A percentile compares a stretch with the other conserved stretches of the same genome.
phyloP scores from a whole-genome alignment of 169 alveolate genomes.

The Plasmodium relictum region DNA sequence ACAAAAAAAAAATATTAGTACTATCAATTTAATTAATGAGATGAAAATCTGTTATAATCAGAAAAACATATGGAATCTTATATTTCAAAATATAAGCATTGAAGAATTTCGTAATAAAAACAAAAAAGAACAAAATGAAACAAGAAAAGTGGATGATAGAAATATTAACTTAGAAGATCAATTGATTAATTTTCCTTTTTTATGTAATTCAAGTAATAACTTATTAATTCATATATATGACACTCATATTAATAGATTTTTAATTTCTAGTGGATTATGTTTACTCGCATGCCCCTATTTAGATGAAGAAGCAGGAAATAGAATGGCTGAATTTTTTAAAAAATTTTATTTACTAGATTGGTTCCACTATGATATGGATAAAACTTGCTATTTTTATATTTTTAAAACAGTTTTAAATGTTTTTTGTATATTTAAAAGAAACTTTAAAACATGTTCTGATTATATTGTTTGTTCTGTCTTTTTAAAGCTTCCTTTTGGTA shows the following conservation, averaged over 20 bases:
- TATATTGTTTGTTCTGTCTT: conserved; percentile 13
- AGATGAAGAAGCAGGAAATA: conserved; percentile 34
- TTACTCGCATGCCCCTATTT: conserved; percentile 68
- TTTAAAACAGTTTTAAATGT: conserved; percentile 34
- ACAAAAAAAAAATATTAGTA: background rate
- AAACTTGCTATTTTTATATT: conserved; percentile 59
- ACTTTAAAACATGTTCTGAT: conserved; percentile 14
- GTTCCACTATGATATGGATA: conserved; percentile 39
- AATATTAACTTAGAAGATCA: background rate
- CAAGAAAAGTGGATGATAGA: background rate
- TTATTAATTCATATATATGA: conserved; percentile 34
- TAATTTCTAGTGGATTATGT: conserved; percentile 25
- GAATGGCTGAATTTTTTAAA: conserved; percentile 43
- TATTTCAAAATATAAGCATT: conserved; percentile 6
- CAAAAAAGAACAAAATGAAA: background rate
- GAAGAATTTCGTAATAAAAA: background rate
- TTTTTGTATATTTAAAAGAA: conserved; percentile 46
- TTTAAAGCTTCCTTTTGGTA: conserved; percentile 60
- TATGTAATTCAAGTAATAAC: background rate
- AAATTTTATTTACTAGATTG: conserved; percentile 61
- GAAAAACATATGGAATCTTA: conserved; percentile 45
- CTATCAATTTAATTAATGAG: conserved; percentile 8
- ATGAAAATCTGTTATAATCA: background rate
- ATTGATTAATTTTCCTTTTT: background rate
- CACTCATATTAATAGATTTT: conserved; percentile 34